These are phyloP conservation scores for Nakazawaea holstii DNA, from an alignment of 805 yeast species.

Conservation along the genomic window DNA sequence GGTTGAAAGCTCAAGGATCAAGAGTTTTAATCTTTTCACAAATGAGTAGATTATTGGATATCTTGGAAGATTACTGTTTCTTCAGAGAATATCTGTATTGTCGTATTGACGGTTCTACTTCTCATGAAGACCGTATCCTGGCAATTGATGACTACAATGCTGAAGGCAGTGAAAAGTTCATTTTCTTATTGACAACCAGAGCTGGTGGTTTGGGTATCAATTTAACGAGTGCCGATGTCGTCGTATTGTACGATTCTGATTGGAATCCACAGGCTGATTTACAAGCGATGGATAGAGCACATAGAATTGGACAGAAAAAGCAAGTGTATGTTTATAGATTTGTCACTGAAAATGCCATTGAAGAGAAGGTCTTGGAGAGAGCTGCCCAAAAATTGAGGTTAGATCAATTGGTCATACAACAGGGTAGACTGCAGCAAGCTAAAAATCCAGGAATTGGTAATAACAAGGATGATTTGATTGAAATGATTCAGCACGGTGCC, in stretches of 20 bases:
- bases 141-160: constrained; percentile 90
- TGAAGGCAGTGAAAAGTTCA: constrained; percentile 76
- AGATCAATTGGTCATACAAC: constrained; percentile 94
- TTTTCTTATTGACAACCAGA: constrained; percentile 84
- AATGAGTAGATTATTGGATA: constrained; percentile 87
- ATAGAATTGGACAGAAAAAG: constrained; percentile 93
- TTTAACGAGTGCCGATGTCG: constrained; percentile 87
- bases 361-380: constrained; percentile 91
- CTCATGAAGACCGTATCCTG: constrained; percentile 86
- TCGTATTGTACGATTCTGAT: constrained; percentile 84
- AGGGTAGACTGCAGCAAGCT: constrained; percentile 55
- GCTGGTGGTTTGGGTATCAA: constrained; percentile 98
- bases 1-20: constrained; percentile 71
- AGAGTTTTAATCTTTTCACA: constrained; percentile 90
- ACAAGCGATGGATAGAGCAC: constrained; percentile 98
- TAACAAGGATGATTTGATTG: constrained; percentile 77
- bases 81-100: constrained; percentile 82
- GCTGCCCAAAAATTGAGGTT: constrained; percentile 91
- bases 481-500: constrained; percentile 98
- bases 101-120: constrained; percentile 90
- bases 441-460: constrained; percentile 38
- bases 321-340: constrained; percentile 91
- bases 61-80: constrained; percentile 86
- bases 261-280: constrained; percentile 99
- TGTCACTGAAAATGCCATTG: constrained; percentile 94